A percentile compares a stretch with the other conserved stretches of the same genome.
Evolutionary conservation across 2,329 filamentous ascomycete species (phyloP).

Genomic region (Rutstroemia sydowiana): DNA sequence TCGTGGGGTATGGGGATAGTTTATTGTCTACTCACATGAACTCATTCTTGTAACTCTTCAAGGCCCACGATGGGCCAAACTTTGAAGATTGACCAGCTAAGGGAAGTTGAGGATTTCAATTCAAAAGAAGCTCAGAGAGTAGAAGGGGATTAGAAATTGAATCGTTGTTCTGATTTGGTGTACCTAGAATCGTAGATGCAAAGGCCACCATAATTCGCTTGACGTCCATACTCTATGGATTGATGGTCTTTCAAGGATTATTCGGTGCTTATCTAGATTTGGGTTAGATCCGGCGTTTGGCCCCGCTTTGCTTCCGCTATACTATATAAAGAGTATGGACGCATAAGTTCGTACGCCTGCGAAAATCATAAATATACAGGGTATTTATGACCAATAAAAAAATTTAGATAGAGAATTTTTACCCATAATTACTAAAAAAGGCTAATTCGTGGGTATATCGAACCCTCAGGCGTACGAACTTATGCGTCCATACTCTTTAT

Average conservation of each 20-base stretch:
- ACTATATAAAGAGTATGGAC: too few relatives aligned
- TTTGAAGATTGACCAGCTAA: conserved; percentile 16
- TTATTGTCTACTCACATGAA: conserved; percentile 25
- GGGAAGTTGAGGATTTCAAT: neutral
- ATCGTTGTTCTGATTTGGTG: neutral
- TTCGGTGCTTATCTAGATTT: neutral
- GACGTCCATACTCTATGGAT: neutral
- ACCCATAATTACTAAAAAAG: too few relatives aligned
- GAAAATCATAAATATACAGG: too few relatives aligned
- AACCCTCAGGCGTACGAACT: too few relatives aligned
- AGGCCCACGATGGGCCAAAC: conserved; percentile 29
- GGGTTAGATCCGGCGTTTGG: neutral
- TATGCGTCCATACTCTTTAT: too few relatives aligned
- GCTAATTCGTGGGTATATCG: too few relatives aligned
- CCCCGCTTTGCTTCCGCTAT: too few relatives aligned
- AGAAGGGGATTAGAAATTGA: neutral
- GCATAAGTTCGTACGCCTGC: too few relatives aligned
- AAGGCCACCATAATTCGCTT: conserved; percentile 12
- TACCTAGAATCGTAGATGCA: conserved; percentile 5
- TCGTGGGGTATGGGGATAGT: conserved; percentile 14
- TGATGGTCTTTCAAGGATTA: neutral
- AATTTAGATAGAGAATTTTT: too few relatives aligned
- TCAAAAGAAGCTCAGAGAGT: neutral
- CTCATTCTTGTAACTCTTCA: conserved; percentile 27
- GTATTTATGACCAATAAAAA: too few relatives aligned